Evolutionary conservation across 305 asterid species (phyloP).

Genomic region (Solanum aculeatissimum): DNA sequence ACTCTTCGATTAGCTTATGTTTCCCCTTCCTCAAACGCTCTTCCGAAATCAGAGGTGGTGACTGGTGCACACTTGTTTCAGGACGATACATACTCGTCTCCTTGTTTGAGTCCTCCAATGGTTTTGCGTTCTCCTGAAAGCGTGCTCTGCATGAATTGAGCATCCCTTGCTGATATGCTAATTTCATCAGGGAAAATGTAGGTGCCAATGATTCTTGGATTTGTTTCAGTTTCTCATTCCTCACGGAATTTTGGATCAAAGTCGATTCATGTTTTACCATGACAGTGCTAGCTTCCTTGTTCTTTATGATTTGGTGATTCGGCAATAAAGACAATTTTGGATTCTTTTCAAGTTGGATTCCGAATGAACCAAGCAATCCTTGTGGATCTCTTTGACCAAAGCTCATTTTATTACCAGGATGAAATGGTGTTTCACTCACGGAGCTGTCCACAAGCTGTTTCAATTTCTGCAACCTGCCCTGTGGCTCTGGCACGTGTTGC

Average conservation of each 20-base stretch:
- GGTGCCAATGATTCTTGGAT: no score
- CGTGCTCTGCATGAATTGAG: no score
- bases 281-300: no score
- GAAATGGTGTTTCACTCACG: neutral
- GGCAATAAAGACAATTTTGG: neutral
- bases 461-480: neutral
- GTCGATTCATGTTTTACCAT: no score
- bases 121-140: neutral
- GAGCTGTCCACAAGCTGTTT: conserved; percentile 1
- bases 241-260: no score
- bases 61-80: neutral
- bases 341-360: neutral
- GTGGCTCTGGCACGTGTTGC: neutral
- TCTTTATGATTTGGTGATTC: no score
- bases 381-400: neutral
- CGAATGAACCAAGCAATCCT: neutral
- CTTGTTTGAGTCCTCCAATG: neutral
- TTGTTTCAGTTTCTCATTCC: no score
- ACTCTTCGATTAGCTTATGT: neutral
- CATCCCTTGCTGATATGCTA: no score
- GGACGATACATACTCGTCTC: neutral
- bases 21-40: neutral
- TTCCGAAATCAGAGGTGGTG: neutral
- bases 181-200: no score
- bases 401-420: neutral